These are phyloP conservation scores for Nigrograna mackinnonii DNA, from an alignment of 2,329 filamentous ascomycete species.

Conservation along the genomic window DNA sequence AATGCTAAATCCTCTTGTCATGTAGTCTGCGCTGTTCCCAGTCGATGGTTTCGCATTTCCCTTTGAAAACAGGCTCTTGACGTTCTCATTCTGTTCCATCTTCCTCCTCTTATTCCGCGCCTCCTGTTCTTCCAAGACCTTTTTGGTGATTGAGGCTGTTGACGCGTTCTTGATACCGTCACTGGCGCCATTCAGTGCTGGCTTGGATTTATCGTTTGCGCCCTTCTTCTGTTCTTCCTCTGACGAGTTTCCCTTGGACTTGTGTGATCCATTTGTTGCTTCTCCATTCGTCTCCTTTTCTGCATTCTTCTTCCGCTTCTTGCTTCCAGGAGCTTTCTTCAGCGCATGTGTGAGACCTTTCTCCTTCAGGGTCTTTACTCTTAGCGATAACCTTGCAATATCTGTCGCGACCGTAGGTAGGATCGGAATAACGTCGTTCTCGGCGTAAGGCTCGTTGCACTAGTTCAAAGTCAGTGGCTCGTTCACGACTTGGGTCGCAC, in stretches of 20 bases:
- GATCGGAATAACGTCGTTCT: slow-evolving; percentile 80
- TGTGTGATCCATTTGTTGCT: slow-evolving; percentile 15
- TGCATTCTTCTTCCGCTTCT: slow-evolving; percentile 76
- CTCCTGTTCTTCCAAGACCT: slow-evolving; percentile 85
- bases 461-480: too few species aligned
- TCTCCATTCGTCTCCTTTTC: slow-evolving; percentile 49
- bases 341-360: slow-evolving; percentile 81
- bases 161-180: slow-evolving; percentile 83
- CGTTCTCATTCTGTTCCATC: slow-evolving; percentile 57
- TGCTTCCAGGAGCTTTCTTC: slow-evolving; percentile 72
- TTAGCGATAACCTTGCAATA: slow-evolving; percentile 65
- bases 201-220: slow-evolving; percentile 15
- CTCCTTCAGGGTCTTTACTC: slow-evolving; percentile 70
- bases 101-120: slow-evolving; percentile 79
- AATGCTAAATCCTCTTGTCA: slow-evolving; percentile 53
- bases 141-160: slow-evolving; percentile 83
- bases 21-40: slow-evolving; percentile 52
- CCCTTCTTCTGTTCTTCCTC: slow-evolving; percentile 23
- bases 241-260: slow-evolving; percentile 14
- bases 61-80: slow-evolving; percentile 52
- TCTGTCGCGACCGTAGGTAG: slow-evolving; percentile 74
- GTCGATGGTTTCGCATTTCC: slow-evolving; percentile 35
- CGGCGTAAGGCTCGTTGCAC: slow-evolving; percentile 75
- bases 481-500: too few species aligned
- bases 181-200: slow-evolving; percentile 1